Percentiles rank a stretch among this genome's conserved stretches.
Conservation (phyloP, 148 eudicot species). For the Nepenthes mirabilis region DNA sequence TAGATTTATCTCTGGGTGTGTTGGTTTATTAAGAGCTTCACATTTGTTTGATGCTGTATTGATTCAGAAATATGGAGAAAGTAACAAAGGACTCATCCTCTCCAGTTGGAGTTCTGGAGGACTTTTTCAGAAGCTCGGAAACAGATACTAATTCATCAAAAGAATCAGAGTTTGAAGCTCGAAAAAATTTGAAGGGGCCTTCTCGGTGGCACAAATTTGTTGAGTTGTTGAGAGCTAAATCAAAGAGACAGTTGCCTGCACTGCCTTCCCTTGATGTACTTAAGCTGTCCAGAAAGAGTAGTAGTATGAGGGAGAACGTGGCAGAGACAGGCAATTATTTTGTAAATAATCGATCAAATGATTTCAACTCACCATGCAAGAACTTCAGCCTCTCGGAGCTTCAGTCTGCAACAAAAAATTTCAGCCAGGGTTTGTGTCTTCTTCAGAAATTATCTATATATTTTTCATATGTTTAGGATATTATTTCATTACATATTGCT, state of each 20-base stretch:
- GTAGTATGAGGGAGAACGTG: conserved; percentile 41
- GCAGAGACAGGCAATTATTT: conserved; percentile 6
- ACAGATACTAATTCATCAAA: conserved; percentile 46
- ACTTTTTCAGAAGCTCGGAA: conserved; percentile 43
- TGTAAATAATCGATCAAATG: conserved; percentile 12
- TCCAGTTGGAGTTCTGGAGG: conserved; percentile 65
- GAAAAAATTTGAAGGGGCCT: conserved; percentile 10
- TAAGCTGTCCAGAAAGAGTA: conserved; percentile 49
- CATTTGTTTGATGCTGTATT: no score
- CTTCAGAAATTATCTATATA: neutral
- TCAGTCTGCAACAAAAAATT: conserved; percentile 40
- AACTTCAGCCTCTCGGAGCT: conserved; percentile 36
- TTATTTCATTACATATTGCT: neutral
- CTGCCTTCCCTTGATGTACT: conserved; percentile 30
- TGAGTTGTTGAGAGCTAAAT: conserved; percentile 33
- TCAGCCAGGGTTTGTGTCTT: conserved; percentile 26
- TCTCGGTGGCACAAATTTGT: conserved; percentile 40
- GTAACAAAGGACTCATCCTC: conserved; percentile 30
- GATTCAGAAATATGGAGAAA: conserved; percentile 25
- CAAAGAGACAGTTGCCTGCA: conserved; percentile 27
- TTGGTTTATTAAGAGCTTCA: no score
- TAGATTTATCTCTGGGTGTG: no score
- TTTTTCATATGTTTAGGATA: neutral
- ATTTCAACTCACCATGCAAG: conserved; percentile 38
- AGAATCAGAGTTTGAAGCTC: conserved; percentile 32